Base-by-base conservation (phyloP, 2,329 filamentous ascomycete species). In the Sporothrix mexicana region DNA sequence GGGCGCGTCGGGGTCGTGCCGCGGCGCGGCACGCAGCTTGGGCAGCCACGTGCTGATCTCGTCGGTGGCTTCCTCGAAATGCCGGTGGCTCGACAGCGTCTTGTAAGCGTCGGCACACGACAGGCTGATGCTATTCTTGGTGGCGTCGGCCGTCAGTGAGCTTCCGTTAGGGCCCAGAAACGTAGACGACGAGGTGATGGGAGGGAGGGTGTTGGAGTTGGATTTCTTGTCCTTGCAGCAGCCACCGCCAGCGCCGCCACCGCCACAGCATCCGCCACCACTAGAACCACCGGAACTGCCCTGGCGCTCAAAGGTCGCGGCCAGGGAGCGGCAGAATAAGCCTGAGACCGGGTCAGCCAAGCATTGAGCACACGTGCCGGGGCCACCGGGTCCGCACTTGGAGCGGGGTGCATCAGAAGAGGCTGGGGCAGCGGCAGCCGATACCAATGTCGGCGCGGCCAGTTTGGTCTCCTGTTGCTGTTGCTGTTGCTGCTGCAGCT, bases 301-400 rank as follows among this genome's bases (percentile, higher is more conserved):
- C 67, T 83, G 82, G 74, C 84, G 84, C 73, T 85, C 83, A 74
- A 88, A 83, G 76, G 84, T 91, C 74, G 92, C 92, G 30, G 93
- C 92, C 70, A 95, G 88, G 12, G 92, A 91, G 75, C 93, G 92
- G 81, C 93, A 96, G 84, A 96, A 96, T 51, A 95, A 88, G 1
- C 92, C 93, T 2, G 93, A 93, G 79, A 92, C 91, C 20, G 93
- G 92, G 79, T 95, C 93, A 1, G 89, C 85, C 73, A 91, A 86
- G 79, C 93, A 96, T 82, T 95, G 92, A 3, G 91, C 88, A 79
- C 93, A 96, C 17, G 91, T 92, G 10, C 93, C 93, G 0, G 93
- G 93, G 0, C 92, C 92, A 70, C 91, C 91, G 51, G 88, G 85
- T 36, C 92, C 88, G 73, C 88, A 90, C 47, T 85, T 83, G 9